These are phyloP conservation scores for Mercurialis annua DNA, from an alignment of 345 rosid genomes.

Conservation along the genomic window DNA sequence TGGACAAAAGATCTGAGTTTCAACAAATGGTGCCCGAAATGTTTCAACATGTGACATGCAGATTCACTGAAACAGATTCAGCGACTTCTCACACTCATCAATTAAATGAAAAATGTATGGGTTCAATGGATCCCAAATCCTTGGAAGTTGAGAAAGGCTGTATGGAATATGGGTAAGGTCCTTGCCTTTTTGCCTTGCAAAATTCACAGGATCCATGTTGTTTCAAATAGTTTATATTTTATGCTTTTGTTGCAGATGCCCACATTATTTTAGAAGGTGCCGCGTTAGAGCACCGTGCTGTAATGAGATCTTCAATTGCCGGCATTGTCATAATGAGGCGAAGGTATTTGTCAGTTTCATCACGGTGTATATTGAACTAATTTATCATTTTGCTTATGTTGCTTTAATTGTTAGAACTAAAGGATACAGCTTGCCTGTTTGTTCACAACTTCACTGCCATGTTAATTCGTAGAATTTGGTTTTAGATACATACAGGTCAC, in stretches of 20 bases:
- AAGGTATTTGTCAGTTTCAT: constrained; percentile 32
- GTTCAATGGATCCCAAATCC: constrained; percentile 14
- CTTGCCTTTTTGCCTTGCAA: not conserved
- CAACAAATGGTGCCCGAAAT: constrained; percentile 20
- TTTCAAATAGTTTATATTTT: not conserved
- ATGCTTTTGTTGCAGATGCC: constrained; percentile 46
- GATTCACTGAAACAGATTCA: constrained; percentile 19
- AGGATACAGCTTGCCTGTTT: not conserved
- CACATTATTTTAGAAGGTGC: constrained; percentile 71
- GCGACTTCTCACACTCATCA: constrained; percentile 14
- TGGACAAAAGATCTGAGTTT: constrained; percentile 16
- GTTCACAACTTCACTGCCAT: not conserved
- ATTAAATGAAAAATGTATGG: constrained; percentile 21
- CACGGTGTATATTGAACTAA: no score
- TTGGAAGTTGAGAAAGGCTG: constrained; percentile 41
- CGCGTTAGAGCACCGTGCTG: constrained; percentile 87
- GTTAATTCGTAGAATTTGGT: not conserved
- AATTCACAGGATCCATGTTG: not conserved
- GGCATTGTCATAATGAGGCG: constrained; percentile 86
- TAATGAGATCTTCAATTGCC: constrained; percentile 73
- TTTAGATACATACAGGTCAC: not conserved
- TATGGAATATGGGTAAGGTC: constrained; percentile 65
- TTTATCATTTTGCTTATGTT: not conserved
- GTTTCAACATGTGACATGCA: constrained; percentile 17
- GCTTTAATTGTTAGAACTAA: not conserved